phyloP scores from a whole-genome alignment of 345 rosid genomes.

The Eucalyptus microcorys region DNA sequence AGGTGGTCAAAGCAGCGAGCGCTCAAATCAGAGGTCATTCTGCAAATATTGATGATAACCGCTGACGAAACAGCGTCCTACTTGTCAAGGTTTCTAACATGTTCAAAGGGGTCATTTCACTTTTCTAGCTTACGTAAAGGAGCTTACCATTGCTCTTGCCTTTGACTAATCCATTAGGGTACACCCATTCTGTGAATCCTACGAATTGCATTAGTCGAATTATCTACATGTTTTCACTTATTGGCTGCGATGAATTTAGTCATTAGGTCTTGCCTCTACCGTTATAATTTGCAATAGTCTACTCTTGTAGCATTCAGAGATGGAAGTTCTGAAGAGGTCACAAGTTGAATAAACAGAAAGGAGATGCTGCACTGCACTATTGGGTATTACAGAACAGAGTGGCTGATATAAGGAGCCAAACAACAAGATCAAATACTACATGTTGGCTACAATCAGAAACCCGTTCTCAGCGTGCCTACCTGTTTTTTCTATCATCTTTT shows the following conservation, averaged over 20 bases:
- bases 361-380: neutral
- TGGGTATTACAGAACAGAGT: neutral
- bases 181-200: neutral
- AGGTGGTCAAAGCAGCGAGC: neutral
- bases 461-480: fast-evolving
- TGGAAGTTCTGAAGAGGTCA: neutral
- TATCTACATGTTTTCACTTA: neutral
- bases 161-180: neutral
- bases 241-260: neutral
- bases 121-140: neutral
- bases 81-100: neutral
- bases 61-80: neutral
- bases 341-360: neutral
- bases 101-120: neutral
- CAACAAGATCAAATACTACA: neutral
- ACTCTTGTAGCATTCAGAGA: neutral
- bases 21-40: neutral
- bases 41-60: neutral
- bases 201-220: neutral
- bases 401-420: neutral
- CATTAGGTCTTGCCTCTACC: neutral
- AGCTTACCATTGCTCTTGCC: neutral
- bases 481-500: neutral
- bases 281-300: neutral
- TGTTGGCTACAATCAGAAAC: neutral